phyloP scores from a whole-genome alignment of 2,329 filamentous ascomycete species.

The Ophiocordyceps sinensis region DNA sequence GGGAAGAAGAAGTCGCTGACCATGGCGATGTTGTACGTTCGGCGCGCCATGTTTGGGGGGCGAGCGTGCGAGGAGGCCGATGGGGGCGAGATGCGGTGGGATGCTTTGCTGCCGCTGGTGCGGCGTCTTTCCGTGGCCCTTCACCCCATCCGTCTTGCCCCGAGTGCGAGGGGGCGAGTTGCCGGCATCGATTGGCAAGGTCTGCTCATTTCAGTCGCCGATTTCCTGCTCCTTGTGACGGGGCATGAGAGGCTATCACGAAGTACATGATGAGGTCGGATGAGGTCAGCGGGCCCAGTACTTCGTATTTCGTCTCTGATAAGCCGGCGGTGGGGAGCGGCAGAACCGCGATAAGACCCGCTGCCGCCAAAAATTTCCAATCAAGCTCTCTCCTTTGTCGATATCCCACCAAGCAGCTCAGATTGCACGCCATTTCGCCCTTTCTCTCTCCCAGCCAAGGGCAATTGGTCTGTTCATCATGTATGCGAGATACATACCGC shows the following conservation, averaged over 20 bases:
- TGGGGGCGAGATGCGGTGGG: no score
- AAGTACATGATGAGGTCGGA: no score
- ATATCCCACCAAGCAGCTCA: no score
- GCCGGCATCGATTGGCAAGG: no score
- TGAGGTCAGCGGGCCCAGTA: no score
- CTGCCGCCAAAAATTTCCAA: slow-evolving; percentile 19
- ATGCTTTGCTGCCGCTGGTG: no score
- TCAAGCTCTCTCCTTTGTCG: neutral
- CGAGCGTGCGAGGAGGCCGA: neutral
- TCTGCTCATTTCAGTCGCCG: no score
- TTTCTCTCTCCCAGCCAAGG: slow-evolving; percentile 2
- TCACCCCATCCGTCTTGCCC: no score
- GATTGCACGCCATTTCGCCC: slow-evolving; percentile 1
- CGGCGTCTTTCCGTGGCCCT: no score
- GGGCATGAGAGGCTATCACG: no score
- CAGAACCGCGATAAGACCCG: slow-evolving; percentile 22
- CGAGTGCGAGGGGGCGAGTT: no score
- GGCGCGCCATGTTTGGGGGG: slow-evolving; percentile 31
- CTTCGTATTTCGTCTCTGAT: slow-evolving; percentile 5
- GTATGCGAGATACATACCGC: slow-evolving; percentile 30
- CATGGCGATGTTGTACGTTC: slow-evolving; percentile 66
- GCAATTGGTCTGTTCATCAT: slow-evolving; percentile 11
- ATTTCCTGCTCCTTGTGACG: no score
- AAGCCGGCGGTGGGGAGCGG: slow-evolving; percentile 21
- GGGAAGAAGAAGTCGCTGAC: slow-evolving; percentile 99